Base-by-base conservation (phyloP, 495 filamentous ascomycete species). In the Hyaloscypha variabilis region DNA sequence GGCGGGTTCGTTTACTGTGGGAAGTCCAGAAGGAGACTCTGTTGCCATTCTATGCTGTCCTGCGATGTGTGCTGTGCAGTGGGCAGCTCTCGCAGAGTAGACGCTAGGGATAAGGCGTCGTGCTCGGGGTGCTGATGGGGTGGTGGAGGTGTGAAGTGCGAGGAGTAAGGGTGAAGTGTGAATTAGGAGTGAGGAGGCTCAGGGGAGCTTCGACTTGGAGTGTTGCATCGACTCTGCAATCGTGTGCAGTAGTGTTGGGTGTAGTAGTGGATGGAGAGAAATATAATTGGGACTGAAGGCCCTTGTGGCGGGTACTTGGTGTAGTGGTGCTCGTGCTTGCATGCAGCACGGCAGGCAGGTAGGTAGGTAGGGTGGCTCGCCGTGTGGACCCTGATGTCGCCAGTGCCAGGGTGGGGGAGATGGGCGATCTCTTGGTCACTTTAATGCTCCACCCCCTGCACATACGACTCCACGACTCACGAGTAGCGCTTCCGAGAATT, bases 161-260 rank as follows among this genome's bases (percentile, higher is more conserved):
- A n/a, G n/a, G n/a, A n/a, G n/a, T n/a, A n/a, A n/a, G n/a, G n/a
- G n/a, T n/a, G 54, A 58, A 11, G 26, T 58, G 25, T 8, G 25
- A 58, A n/a, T n/a, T n/a, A n/a, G n/a, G n/a, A 58, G 11, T 34
- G 54, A 17, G 26, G 54, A 58, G 54, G 28, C 54, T 58, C 54
- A 58, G 28, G 29, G 19, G 54, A 34, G 54, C 54, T 30, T 26
- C 54, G 29, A 28, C 23, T 30, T 3, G n/a, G 29, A 34, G 8
- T 58, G 26, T 10, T 58, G 54, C 54, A 58, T 58, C 29, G 54
- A 58, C 19, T 21, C 54, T 34, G 54, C 54, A 58, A 24, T n/a
- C n/a, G n/a, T 29, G 26, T 58, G 51, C n/a, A 24, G 51, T 54
- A 54, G 51, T 54, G 26, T 3, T 54, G 4, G 23, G 17, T 51